A percentile compares a stretch with the other conserved stretches of the same genome.
These are phyloP conservation scores for Dioscorea dumetorum DNA, from an alignment of 106 monocot genomes.

Conservation along the genomic window DNA sequence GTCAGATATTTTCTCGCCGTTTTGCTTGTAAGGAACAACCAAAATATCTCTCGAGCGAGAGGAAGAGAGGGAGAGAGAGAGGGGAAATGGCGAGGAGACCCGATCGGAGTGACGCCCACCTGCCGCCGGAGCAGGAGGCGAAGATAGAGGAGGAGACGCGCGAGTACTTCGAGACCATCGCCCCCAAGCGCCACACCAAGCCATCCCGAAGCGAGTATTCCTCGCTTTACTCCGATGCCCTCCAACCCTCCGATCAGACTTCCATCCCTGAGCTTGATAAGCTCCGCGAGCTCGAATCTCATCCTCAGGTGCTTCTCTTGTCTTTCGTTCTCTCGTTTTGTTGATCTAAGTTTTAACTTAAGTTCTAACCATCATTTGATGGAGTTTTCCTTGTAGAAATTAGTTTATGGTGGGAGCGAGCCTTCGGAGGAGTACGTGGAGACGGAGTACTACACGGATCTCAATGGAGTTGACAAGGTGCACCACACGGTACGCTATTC, in stretches of 20 bases:
- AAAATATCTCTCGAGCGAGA: too few relatives aligned
- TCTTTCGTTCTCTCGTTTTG: neutral
- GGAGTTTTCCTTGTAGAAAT: conserved; percentile 23
- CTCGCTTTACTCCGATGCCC: conserved; percentile 8
- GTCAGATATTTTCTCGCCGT: too few relatives aligned
- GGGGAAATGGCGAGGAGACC: conserved; percentile 26
- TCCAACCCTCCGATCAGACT: conserved; percentile 9
- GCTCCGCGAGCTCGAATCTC: conserved; percentile 47
- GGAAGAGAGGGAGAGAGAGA: neutral
- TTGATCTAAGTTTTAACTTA: neutral
- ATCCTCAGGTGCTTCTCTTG: conserved; percentile 34
- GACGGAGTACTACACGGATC: conserved; percentile 78
- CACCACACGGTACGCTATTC: conserved; percentile 63
- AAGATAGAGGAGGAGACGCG: conserved; percentile 48
- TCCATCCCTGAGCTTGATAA: conserved; percentile 60
- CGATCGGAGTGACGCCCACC: conserved; percentile 60
- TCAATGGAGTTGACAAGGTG: conserved; percentile 69
- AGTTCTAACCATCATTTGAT: conserved; percentile 6
- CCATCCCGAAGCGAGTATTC: conserved; percentile 72
- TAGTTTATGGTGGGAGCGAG: conserved; percentile 43
- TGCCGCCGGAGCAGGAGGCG: conserved; percentile 63
- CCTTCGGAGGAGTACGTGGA: conserved; percentile 66
- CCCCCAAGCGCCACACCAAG: conserved; percentile 71
- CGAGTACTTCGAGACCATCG: conserved; percentile 52
- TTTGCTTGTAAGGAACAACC: too few relatives aligned